A percentile compares a stretch with the other conserved stretches of the same genome.
Evolutionary conservation across 2,329 filamentous ascomycete species (phyloP).

Genomic region (Xylariomycetidae sp.): DNA sequence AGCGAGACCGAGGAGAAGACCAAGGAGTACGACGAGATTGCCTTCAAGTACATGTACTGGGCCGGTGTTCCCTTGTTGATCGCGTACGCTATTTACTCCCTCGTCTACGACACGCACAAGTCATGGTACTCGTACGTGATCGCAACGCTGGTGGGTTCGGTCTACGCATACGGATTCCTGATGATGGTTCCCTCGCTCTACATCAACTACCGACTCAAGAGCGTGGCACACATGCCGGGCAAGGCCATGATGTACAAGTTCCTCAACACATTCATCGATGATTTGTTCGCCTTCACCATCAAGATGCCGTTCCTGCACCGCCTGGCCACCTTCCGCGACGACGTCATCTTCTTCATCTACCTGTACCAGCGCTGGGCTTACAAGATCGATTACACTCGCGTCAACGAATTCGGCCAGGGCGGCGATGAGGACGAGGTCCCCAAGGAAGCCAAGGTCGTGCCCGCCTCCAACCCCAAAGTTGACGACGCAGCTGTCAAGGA

Average conservation of each 20-base stretch:
- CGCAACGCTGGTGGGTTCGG: constrained; percentile 86
- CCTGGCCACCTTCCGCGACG: constrained; percentile 85
- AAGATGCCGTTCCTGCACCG: constrained; percentile 97
- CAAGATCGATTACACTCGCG: constrained; percentile 80
- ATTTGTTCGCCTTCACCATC: constrained; percentile 97
- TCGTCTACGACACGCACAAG: constrained; percentile 92
- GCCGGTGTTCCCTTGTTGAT: constrained; percentile 81
- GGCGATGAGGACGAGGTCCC: constrained; percentile 69
- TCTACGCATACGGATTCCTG: constrained; percentile 96
- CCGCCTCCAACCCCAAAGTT: constrained; percentile 29
- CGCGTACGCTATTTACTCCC: constrained; percentile 85
- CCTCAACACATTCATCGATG: constrained; percentile 97
- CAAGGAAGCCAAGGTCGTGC: constrained; percentile 31
- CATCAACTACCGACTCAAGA: constrained; percentile 98
- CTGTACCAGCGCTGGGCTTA: constrained; percentile 92
- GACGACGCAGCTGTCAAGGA: constrained; percentile 20
- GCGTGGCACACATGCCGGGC: constrained; percentile 91
- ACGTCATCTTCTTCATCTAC: constrained; percentile 98
- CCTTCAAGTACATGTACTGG: constrained; percentile 95
- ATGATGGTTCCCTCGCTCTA: constrained; percentile 98
- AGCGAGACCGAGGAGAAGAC: constrained; percentile 96
- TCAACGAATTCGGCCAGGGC: constrained; percentile 97
- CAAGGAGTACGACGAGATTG: constrained; percentile 95
- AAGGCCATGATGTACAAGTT: constrained; percentile 99
- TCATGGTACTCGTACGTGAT: constrained; percentile 98